Percentiles rank a stretch among this genome's conserved stretches.
Conservation (phyloP, 768 basidiomycete species). For the Russula virescens region DNA sequence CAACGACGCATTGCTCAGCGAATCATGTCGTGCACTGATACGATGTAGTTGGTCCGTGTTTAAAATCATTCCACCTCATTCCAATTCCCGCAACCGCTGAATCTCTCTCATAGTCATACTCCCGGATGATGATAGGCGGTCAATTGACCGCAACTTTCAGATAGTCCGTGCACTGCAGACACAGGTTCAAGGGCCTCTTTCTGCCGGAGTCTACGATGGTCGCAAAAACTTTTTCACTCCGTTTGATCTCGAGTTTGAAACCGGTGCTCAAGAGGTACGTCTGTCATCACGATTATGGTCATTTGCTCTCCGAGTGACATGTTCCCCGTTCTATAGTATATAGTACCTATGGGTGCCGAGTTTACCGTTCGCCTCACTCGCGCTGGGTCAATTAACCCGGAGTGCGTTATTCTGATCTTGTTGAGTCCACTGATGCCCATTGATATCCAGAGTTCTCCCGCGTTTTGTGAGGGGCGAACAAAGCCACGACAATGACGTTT, state of each 20-base stretch:
- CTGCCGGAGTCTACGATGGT: conserved; percentile 75
- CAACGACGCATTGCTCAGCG: not conserved
- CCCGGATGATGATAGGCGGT: conserved; percentile 50
- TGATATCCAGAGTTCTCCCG: conserved; percentile 45
- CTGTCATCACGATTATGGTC: not conserved
- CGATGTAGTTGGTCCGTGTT: conserved; percentile 40
- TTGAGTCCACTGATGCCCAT: not conserved
- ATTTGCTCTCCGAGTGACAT: not conserved
- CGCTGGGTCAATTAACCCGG: conserved; percentile 76
- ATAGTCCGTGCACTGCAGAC: conserved; percentile 60
- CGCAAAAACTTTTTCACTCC: conserved; percentile 72
- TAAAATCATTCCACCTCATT: not conserved
- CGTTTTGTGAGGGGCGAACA: conserved; percentile 62
- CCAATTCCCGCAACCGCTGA: not conserved
- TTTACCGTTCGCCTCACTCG: conserved; percentile 63
- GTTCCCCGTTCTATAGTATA: conserved; percentile 42
- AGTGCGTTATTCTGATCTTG: conserved; percentile 42
- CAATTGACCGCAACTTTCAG: conserved; percentile 61
- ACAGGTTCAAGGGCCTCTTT: conserved; percentile 49
- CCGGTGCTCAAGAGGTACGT: conserved; percentile 42
- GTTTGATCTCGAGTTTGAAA: conserved; percentile 53
- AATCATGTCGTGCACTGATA: not conserved
- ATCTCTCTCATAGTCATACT: conserved; percentile 42
- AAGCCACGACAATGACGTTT: conserved; percentile 60
- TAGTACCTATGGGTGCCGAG: conserved; percentile 47